These are phyloP conservation scores for Isatis lusitanica DNA, from an alignment of 441 rosid species.

Conservation along the genomic window DNA sequence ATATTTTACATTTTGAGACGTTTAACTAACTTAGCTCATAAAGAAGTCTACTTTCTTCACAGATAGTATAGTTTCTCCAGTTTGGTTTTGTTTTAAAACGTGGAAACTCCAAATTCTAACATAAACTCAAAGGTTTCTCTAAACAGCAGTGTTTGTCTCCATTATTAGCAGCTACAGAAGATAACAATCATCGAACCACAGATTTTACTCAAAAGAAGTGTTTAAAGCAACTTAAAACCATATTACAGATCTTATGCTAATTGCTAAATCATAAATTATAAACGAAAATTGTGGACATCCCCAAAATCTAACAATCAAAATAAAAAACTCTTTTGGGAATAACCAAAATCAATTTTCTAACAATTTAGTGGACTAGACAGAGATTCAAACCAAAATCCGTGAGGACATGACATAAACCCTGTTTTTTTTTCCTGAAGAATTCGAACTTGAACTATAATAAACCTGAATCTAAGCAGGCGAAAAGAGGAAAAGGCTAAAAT, in stretches of 20 bases:
- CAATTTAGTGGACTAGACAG: no score
- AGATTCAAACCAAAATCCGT: background rate
- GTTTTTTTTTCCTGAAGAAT: background rate
- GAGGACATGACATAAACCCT: background rate
- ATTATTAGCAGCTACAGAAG: background rate
- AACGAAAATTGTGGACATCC: background rate
- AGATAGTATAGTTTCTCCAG: background rate
- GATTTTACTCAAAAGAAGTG: background rate
- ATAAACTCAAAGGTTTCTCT: background rate
- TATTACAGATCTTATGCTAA: conserved; percentile 2
- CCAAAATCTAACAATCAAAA: background rate
- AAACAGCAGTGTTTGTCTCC: background rate
- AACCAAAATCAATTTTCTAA: no score
- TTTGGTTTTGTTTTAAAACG: background rate
- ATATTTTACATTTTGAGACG: background rate
- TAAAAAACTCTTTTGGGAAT: no score
- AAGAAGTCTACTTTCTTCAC: background rate
- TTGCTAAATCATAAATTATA: background rate
- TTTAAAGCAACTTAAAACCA: background rate
- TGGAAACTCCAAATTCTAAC: background rate
- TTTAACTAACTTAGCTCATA: background rate
- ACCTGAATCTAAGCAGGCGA: no score
- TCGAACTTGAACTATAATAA: background rate
- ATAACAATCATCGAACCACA: background rate
- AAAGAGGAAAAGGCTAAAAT: background rate